Conservation (phyloP, 768 basidiomycete species). For the Lactarius pseudohatsudake region DNA sequence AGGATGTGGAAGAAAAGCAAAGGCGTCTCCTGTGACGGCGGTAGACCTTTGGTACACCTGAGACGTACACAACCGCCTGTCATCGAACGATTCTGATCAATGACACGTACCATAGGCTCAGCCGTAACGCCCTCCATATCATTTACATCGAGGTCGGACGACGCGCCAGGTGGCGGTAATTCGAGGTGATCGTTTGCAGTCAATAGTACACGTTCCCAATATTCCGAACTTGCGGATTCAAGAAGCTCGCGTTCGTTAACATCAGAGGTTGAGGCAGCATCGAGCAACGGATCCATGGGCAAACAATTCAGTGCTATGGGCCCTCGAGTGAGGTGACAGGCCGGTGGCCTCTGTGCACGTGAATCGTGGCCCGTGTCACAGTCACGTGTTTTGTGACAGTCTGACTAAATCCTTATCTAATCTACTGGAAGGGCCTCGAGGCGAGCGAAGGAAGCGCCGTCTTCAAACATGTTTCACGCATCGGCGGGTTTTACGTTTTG, state of each 20-base stretch:
- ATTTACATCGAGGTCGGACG: not conserved
- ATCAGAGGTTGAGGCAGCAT: constrained; percentile 24
- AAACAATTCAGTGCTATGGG: not conserved
- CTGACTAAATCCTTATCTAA: too few species aligned
- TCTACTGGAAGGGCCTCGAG: too few species aligned
- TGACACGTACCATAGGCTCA: constrained; percentile 6
- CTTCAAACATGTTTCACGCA: not conserved
- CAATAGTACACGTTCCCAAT: constrained; percentile 21
- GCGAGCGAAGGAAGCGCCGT: not conserved
- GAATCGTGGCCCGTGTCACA: not conserved
- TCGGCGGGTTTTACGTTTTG: not conserved
- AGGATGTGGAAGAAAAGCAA: not conserved
- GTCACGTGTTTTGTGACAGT: too few species aligned
- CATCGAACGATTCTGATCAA: not conserved
- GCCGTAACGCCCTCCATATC: constrained; percentile 7
- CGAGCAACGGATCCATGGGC: constrained; percentile 3
- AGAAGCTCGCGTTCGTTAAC: constrained; percentile 24
- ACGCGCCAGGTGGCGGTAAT: not conserved
- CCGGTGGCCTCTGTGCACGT: not conserved
- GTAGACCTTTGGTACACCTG: constrained; percentile 2
- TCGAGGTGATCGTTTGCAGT: not conserved
- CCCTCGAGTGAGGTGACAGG: not conserved
- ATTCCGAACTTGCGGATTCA: constrained; percentile 18
- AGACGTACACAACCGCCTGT: constrained; percentile 19
- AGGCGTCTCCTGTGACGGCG: not conserved